Evolutionary conservation across 345 rosid species (phyloP).

Genomic region (Gossypium ekmanianum): DNA sequence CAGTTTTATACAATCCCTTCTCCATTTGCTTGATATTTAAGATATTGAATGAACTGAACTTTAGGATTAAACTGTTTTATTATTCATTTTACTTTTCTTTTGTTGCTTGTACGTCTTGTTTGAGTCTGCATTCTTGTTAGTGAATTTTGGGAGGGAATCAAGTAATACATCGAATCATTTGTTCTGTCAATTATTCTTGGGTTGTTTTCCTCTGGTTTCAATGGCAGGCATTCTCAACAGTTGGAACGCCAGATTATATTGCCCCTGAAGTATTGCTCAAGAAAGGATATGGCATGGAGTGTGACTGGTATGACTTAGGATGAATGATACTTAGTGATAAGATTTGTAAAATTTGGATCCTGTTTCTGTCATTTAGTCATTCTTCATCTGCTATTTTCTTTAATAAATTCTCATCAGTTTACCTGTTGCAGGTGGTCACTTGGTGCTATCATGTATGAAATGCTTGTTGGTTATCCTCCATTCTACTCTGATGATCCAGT

Average conservation of each 20-base stretch:
- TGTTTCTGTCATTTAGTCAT: neutral
- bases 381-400: constrained; percentile 1
- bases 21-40: constrained; percentile 2
- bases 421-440: constrained; percentile 25
- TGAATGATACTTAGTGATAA: neutral
- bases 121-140: neutral
- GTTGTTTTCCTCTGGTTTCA: constrained; percentile 19
- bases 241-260: constrained; percentile 96
- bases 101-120: neutral
- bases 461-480: constrained; percentile 24
- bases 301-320: constrained; percentile 66
- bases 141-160: neutral
- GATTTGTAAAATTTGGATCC: neutral
- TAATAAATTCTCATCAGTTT: constrained; percentile 16
- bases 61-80: neutral
- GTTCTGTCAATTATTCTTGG: constrained; percentile 1
- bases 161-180: neutral
- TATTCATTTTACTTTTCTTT: neutral
- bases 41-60: neutral
- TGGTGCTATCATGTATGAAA: constrained; percentile 25
- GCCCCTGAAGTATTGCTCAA: constrained; percentile 92
- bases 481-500: constrained; percentile 62
- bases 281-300: constrained; percentile 94
- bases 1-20: too few species aligned
- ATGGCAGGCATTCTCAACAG: constrained; percentile 81